Evolutionary conservation across 352 stramenopile species (phyloP).

Genomic region (Globisporangium paddicum): DNA sequence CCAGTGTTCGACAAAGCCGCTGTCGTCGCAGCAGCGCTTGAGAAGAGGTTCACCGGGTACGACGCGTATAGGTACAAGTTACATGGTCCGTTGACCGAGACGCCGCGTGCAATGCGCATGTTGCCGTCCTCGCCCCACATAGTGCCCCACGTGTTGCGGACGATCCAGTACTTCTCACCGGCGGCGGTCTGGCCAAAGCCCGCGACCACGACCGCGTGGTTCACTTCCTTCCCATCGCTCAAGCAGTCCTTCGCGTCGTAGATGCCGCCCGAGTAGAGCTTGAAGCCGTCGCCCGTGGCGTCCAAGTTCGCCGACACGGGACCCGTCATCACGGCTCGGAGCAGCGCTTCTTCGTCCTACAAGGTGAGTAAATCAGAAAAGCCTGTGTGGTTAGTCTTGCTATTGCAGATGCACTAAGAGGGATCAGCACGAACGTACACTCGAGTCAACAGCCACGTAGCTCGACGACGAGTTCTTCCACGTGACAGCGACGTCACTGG

Average conservation of each 20-base stretch:
- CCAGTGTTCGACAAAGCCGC: constrained; percentile 1
- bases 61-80: constrained; percentile 75
- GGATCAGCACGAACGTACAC: background rate
- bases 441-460: constrained; percentile 48
- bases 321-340: constrained; percentile 53
- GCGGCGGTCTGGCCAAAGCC: constrained; percentile 73
- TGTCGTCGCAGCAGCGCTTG: constrained; percentile 9
- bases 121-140: constrained; percentile 87
- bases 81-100: constrained; percentile 42
- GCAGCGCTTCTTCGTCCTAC: constrained; percentile 50
- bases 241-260: constrained; percentile 81
- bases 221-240: constrained; percentile 72
- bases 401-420: background rate
- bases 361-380: background rate
- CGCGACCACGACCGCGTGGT: constrained; percentile 85
- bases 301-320: constrained; percentile 81
- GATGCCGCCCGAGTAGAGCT: constrained; percentile 77
- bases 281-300: constrained; percentile 68
- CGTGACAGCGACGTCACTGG: constrained; percentile 35
- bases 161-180: constrained; percentile 83
- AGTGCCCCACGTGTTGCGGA: constrained; percentile 88
- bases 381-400: background rate
- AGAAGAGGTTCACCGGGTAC: constrained; percentile 55
- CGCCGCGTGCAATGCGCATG: constrained; percentile 67
- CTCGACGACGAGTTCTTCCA: constrained; percentile 42